Conservation (phyloP, 1,139 yeast species). For the Pichia sp. region DNA sequence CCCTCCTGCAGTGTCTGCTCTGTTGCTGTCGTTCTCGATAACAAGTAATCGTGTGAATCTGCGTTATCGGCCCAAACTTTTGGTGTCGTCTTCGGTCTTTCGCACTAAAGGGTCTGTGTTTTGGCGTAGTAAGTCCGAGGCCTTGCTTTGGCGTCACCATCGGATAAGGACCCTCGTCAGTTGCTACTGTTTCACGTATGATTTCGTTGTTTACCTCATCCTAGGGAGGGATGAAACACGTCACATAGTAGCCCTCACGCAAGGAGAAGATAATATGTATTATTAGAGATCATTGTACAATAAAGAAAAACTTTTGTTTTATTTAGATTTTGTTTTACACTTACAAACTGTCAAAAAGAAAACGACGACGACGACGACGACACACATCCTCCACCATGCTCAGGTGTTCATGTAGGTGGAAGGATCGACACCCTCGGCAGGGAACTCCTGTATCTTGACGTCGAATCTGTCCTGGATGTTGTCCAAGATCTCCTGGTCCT, state of each 20-base stretch:
- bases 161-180: no score
- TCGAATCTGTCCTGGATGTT: conserved; percentile 97
- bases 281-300: conserved; percentile 29
- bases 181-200: no score
- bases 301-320: background rate
- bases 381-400: no score
- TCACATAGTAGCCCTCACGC: background rate
- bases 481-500: conserved; percentile 85
- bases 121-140: background rate
- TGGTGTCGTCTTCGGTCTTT: no score
- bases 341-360: background rate
- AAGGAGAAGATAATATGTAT: conserved; percentile 31
- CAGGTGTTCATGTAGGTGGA: conserved; percentile 95
- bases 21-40: no score
- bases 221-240: background rate
- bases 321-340: conserved; percentile 2
- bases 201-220: no score
- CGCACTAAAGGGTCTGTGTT: no score
- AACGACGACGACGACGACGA: background rate
- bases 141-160: no score
- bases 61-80: background rate
- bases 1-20: background rate
- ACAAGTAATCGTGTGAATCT: background rate
- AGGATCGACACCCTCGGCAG: conserved; percentile 97
- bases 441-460: conserved; percentile 91